Base-by-base conservation (phyloP, 495 filamentous ascomycete genomes). In the Penicillium pancosmium region DNA sequence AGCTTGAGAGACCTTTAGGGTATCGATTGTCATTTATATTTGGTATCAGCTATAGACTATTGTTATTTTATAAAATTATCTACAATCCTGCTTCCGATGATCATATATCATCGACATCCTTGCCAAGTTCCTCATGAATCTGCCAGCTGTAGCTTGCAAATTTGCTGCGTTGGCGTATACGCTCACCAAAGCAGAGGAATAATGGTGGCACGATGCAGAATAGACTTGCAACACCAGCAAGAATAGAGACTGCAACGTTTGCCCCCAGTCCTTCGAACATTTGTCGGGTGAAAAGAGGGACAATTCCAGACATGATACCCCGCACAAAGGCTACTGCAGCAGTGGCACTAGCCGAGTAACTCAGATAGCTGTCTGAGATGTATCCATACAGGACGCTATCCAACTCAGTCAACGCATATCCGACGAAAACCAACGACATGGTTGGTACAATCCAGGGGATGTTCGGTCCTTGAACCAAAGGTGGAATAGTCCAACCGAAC, bases 401-500 rank as follows among this genome's bases (percentile, higher is more conserved):
- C 38, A 83, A 68, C 61, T 85, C 82, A 21, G 80, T 81, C 34
- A 78, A 64, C 0, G 79, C 79, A 59, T 78, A 84, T 0, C 82
- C 81, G 15, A 82, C 68, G 6, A 77, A 61, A 6, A 81, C 66
- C 4, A 84, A 70, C 0, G 77, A 68, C 0, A 77, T 41, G 3
- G 78, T 72, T 0, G 78, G 70, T 1, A 76, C 71, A 16, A 76
- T 66, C 82, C 82, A 84, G 13, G 67, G 64, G 10, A 65, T 52
- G 25, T 48, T 11, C 0, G 52, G 31, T 0, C 54, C 52, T 15
- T 61, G 53, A 1, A 68, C 56, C 5, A 66, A 55, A 0, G 80
- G 79, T 2, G 82, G 82, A 8, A 82, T 73, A 2, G 79, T 82
- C 75, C 75, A 79, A n/a, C 70, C 78, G 53, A 84, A 82, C 76